Evolutionary conservation across 495 filamentous ascomycete species (phyloP).

Genomic region (Lentithecium fluviatile): DNA sequence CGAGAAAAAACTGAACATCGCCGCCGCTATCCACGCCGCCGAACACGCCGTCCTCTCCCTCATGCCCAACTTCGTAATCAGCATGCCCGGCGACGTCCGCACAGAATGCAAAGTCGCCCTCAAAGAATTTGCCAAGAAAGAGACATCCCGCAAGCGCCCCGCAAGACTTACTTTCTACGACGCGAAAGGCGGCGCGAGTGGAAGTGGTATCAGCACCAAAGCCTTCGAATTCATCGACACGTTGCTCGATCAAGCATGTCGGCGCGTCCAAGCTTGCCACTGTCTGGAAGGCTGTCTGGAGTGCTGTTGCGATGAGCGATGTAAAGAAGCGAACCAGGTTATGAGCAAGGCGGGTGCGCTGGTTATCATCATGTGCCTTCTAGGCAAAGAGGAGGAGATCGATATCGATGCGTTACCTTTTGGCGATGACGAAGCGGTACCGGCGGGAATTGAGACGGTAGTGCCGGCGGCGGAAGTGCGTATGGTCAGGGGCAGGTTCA

Average conservation of each 20-base stretch:
- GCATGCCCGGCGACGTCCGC: constrained; percentile 80
- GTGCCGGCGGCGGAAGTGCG: constrained; percentile 66
- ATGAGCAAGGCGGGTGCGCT: constrained; percentile 87
- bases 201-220: constrained; percentile 82
- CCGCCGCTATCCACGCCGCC: constrained; percentile 89
- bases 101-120: constrained; percentile 85
- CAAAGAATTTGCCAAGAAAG: constrained; percentile 77
- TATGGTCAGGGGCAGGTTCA: constrained; percentile 48
- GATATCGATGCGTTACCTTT: constrained; percentile 76
- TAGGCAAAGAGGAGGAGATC: constrained; percentile 64
- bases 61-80: constrained; percentile 86
- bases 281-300: constrained; percentile 79
- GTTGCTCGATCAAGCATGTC: constrained; percentile 73
- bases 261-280: constrained; percentile 70
- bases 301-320: constrained; percentile 81
- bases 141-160: constrained; percentile 76
- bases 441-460: constrained; percentile 80
- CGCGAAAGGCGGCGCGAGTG: constrained; percentile 79
- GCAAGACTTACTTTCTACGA: constrained; percentile 94
- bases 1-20: constrained; percentile 70
- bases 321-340: constrained; percentile 84
- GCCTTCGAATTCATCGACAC: constrained; percentile 89
- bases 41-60: constrained; percentile 86
- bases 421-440: constrained; percentile 66
- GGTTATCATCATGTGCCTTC: constrained; percentile 72